Base-by-base conservation (phyloP, 192 early-diverging fungal species). In the Coemansia sp. region DNA sequence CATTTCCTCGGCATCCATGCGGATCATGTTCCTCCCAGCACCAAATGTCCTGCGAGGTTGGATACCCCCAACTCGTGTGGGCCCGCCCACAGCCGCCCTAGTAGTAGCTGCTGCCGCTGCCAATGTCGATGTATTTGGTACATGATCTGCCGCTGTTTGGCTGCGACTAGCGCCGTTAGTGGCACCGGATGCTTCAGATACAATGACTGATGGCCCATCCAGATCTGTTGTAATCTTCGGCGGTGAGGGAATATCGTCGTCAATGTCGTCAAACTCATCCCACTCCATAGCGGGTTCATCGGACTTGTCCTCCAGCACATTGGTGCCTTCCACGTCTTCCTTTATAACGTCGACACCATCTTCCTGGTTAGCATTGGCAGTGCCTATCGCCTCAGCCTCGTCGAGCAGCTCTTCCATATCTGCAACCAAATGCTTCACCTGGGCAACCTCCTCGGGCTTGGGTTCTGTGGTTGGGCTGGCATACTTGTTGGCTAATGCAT, bases 321-420 rank as follows among this genome's bases (percentile, higher is more conserved):
- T 54, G 55, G 56, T 25, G 8, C 64, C 67, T 14, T 76, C 68
- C 20, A 20, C 34, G 17, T 36, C 55, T 1, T n/a, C 11, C 17
- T 57, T 48, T 2, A 25, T 25, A 6, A 8, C 45, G 45, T 11
- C 45, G 9, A 11, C 45, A 25, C 9, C 22, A 6, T 6, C 13
- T 8, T 10, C 17, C 5, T 30, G 9, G 3, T 30, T 31, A 3
- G 2, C 33, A n/a, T 52, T 41, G 5, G 22, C 55, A 13, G 31
- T 34, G 7, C 31, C 60, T 48, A 59, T 65, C 2, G 69, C 67
- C n/a, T 74, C 77, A 6, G 42, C 72, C 33, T 80, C 77, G 27
- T 70, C 72, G 6, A 74, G 61, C 65, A 80, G 65, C 55, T 75
- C 77, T 41, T 74, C 72, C 77, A 80, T 75, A 28, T 75, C 77